These are phyloP conservation scores for Phellinidium pouzarii DNA, from an alignment of 1,284 basidiomycete genomes.

Conservation along the genomic window DNA sequence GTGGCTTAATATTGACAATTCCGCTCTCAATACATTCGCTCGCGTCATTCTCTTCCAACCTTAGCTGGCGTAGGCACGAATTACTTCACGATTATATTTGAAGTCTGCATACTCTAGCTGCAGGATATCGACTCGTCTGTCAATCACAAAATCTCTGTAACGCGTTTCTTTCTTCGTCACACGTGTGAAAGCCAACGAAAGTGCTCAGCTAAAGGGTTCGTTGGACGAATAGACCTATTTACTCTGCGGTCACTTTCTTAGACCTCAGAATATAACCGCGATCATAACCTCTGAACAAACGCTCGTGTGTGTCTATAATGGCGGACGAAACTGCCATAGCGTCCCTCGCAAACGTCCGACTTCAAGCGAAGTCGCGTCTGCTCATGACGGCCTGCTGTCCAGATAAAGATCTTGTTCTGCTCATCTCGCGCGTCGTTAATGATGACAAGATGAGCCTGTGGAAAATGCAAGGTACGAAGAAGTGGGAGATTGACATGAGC, in stretches of 20 bases:
- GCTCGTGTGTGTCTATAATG: slow-evolving; percentile 27
- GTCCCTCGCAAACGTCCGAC: slow-evolving; percentile 48
- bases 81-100: too few species aligned
- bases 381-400: slow-evolving; percentile 68
- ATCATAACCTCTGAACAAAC: background rate
- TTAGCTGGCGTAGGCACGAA: too few species aligned
- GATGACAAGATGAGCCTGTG: slow-evolving; percentile 67
- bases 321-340: slow-evolving; percentile 27
- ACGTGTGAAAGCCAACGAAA: slow-evolving; percentile 1
- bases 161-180: background rate
- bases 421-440: slow-evolving; percentile 57
- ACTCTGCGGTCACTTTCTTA: background rate
- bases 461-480: slow-evolving; percentile 71
- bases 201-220: background rate
- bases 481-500: slow-evolving; percentile 67
- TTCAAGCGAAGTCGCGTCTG: slow-evolving; percentile 52
- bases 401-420: slow-evolving; percentile 71
- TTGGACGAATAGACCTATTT: background rate
- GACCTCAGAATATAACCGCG: background rate
- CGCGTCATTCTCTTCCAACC: too few species aligned
- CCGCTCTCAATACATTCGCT: too few species aligned
- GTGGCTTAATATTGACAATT: too few species aligned
- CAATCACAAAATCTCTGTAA: background rate
- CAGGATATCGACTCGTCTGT: background rate
- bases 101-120: too few species aligned